Conservation (phyloP, 768 basidiomycete species). For the Cystofilobasidium ferigula region DNA sequence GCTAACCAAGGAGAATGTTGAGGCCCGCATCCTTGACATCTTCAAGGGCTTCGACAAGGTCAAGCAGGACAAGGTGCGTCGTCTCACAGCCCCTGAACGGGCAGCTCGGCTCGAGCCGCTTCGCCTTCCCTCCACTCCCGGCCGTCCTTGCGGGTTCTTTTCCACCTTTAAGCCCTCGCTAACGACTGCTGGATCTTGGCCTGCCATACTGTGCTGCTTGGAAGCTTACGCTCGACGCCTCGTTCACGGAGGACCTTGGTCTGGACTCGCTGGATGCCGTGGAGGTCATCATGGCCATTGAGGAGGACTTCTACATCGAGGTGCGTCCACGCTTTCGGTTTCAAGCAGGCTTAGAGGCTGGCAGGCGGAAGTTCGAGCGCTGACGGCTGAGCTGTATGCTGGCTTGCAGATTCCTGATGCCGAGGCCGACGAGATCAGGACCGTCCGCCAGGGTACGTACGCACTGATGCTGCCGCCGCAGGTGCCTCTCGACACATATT, state of each 20-base stretch:
- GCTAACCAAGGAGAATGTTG: slow-evolving; percentile 53
- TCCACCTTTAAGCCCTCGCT: neutral
- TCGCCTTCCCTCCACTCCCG: too few species aligned
- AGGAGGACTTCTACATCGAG: slow-evolving; percentile 98
- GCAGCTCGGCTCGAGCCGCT: neutral
- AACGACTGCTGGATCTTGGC: neutral
- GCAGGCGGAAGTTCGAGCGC: neutral
- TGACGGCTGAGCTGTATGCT: neutral
- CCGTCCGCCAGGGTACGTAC: slow-evolving; percentile 71
- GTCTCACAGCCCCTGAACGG: neutral
- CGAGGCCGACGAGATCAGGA: slow-evolving; percentile 88
- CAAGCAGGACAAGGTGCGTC: slow-evolving; percentile 56
- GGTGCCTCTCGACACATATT: slow-evolving; percentile 10
- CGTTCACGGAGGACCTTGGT: slow-evolving; percentile 72
- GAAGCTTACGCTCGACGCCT: slow-evolving; percentile 56
- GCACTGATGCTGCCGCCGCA: slow-evolving; percentile 19
- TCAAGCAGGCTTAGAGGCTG: neutral
- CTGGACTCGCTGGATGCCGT: slow-evolving; percentile 94
- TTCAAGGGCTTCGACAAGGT: slow-evolving; percentile 85
- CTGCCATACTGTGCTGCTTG: neutral
- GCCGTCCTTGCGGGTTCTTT: too few species aligned
- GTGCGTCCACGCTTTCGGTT: neutral
- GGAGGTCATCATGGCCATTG: slow-evolving; percentile 97
- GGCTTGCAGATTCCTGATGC: slow-evolving; percentile 65
- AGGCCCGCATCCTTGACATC: slow-evolving; percentile 65